Base-by-base conservation (phyloP, 768 basidiomycete species). In the Collybia nuda region DNA sequence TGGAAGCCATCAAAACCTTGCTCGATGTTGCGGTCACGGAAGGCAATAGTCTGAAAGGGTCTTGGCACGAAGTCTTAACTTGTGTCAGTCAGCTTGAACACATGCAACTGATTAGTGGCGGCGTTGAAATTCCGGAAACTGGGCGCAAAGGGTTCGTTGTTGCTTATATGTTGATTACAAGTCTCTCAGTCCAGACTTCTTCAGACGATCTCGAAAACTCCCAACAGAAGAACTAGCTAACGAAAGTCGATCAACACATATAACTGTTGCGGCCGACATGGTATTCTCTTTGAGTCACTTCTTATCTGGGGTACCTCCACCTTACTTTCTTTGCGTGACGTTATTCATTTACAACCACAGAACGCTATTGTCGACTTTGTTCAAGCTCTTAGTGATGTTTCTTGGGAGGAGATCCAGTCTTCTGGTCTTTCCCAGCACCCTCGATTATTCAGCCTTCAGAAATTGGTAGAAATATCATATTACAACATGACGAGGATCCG, bases 401-500 rank as follows among this genome's bases (percentile, higher is more conserved):
- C 97, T 35, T 98, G 96, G 96, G 93, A 98, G 66, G 97, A 99
- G 70, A 99, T 99, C 32, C 93, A 97, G 66, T 95, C 94, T 0
- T 98, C 97, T 0, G 94, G 94, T 15, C 71, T 93, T 23, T 96
- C 96, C 2, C 88, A 95, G 54, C 89, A 93, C 64, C 96, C 97
- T 1, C 85, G 97, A 21, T 75, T 98, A 50, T 99, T 98, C 78
- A 96, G 95, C 67, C 71, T 99, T 50, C 95, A 98, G 68, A 99
- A 98, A 70, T 77, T 99, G 29, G 96, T 98, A 36, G 97, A 99
- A 64, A 98, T 99, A 48, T 97, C 95, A 7, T 99, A 99, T 68
- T 99, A 99, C 72, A 99, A 99, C 70, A 99, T 99, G 97, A 87
- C 77, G 55, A 88, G 97, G 42, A 98, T 99, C 63, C 91, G 97